Base-by-base conservation (phyloP, 2,329 filamentous ascomycete species). In the Calonectria hongkongensis region DNA sequence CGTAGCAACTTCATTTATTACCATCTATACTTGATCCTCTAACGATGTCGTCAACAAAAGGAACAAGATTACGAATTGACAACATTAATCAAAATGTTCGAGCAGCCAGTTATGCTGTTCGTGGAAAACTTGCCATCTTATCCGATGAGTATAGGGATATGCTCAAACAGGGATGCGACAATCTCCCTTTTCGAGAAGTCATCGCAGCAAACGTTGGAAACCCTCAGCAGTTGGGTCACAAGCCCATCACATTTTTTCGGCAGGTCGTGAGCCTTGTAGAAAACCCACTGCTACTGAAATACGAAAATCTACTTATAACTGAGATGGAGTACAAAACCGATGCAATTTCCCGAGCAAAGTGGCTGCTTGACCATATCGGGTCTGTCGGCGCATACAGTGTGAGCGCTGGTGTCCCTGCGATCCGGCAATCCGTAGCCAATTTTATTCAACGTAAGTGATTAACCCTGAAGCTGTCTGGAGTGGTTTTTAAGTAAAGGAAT, bases 321-420 rank as follows among this genome's bases (percentile, higher is more conserved):
- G 10, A 15, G 13, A 51, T 51, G 15, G 43, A n/a, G 13, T 99
- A 98, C 88, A 94, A 98, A 88, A 87, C 91, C 75, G 97, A 99
- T 86, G 96, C 96, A 48, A 89, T 98, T 77, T 94, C 93, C 80
- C 92, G 96, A 64, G 97, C 97, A 58, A 92, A 90, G 87, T 93
- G 88, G 87, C 89, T 98, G 77, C 87, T 98, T 82, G 92, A 92
- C 82, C 92, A 95, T 78, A 93, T 97, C 73, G 94, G 95, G 82
- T 98, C 95, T 70, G 96, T 98, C 3, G 97, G 97, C 78, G 97
- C 97, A 76, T 99, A 99, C 89, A 98, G 95, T 82, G 95, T 96
- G 83, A 98, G 95, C 82, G 94, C 95, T 80, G 97, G 97, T 83
- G 95, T 92, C 10, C 93, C 95, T 0, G 93, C 91, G n/a, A 97